Base-by-base conservation (phyloP, 768 basidiomycete genomes). In the Pluteus cervinus region DNA sequence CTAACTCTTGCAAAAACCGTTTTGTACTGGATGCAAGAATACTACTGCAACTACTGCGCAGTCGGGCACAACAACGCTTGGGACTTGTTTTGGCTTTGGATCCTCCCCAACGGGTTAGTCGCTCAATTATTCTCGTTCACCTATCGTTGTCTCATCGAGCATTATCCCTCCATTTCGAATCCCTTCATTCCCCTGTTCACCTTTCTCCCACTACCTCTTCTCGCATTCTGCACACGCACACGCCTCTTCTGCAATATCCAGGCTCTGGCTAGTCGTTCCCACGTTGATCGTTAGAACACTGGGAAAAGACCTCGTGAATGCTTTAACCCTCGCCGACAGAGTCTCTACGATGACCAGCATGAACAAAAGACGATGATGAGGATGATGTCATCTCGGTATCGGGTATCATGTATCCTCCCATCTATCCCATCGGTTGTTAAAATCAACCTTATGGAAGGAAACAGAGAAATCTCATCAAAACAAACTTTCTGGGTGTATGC, bases 1-100 rank as follows among this genome's bases (percentile, higher is more conserved):
- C 80, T 90, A 81, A 93, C 91, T 0, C 60, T 91, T 28, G 74
- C 80, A 24, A 93, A 94, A 65, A 94, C 91, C 3, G 54, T 78
- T 5, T 68, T 94, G n/a, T 94, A 93, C 58, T 76, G 74, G 69
- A 55, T 66, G 10, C 81, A 89, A 54, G 90, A 92, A 57, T 83
- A 81, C 56, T 88, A 68, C 51, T 88, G 86, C 55, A 68, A 71
- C 3, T 78, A 66, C 34, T 90, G 87, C 50, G 65, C 75, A 7
- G 63, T 81, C 20, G 87, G 87, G 7, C 91, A 94, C 52, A 93
- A 92, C 50, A 49, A 65, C 8, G 39, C 62, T 16, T 44, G 50
- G 30, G 66, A 70, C 22, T 56, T 85, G 29, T 14, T 85, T 18
- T 33, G 76, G 14, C 72, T 75, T 36, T 93, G 79, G 76, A 65